Base-by-base conservation (phyloP, 2,329 filamentous ascomycete species). In the Fusarium scirpi region DNA sequence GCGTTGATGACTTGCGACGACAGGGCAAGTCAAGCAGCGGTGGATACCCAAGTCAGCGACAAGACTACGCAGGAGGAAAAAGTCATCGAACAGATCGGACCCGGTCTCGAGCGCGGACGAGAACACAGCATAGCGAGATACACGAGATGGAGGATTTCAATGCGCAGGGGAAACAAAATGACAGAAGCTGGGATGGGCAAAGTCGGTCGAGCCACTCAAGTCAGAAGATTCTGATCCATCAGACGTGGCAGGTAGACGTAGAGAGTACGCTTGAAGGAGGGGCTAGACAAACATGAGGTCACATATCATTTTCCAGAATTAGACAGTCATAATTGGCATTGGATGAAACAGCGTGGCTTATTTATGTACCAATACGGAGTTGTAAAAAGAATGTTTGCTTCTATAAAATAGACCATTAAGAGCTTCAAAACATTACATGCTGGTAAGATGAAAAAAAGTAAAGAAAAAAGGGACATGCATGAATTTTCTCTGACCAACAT, bases 211-310 rank as follows among this genome's bases (percentile, higher is more conserved):
- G 73, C 30, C 70, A 76, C 29, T 72, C 74, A 10, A 77, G 75
- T 32, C 76, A 77, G 25, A 77, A 70, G 43, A 76, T 77, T 47
- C 60, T 77, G 13, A 76, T 77, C 34, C 71, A 77, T 9, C 74
- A 75, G 58, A 74, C 74, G 20, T 77, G 75, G 76, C 66, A 75
- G 16, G 73, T 77, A 7, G 75, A 77, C n/a, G 49, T 75, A 25
- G 65, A 77, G 62, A 71, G 51, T 18, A 61, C 67, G 54, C 54
- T 63, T 11, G 62, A 62, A 15, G 54, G 46, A 25, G 30, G n/a
- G 8, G 6, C 41, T 16, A 44, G 29, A 46, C 38, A 58, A 34
- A 20, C 30, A n/a, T 70, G 47, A 53, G 22, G 22, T 52, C 30
- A 10, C 10, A 6, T 30, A 30, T 48, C 34, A 58, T 52, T 38